These are phyloP conservation scores for Monosporozyma siamensis DNA, from an alignment of 805 yeast genomes.

Conservation along the genomic window DNA sequence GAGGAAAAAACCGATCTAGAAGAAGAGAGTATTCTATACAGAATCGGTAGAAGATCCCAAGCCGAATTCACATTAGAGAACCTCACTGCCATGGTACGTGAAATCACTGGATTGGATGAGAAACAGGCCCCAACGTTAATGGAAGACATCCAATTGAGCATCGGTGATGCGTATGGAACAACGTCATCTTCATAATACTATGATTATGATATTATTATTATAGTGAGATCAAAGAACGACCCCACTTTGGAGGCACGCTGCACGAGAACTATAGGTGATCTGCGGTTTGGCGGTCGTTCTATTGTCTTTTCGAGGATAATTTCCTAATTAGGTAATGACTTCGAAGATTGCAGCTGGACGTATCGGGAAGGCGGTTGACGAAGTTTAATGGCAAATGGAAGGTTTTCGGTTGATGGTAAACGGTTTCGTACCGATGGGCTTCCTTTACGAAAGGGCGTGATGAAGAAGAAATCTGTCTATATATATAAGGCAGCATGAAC, in stretches of 20 bases:
- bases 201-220: no score
- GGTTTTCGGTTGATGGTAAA: no score
- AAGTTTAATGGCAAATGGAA: no score
- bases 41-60: constrained; percentile 24
- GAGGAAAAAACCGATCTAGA: constrained; percentile 21
- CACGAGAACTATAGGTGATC: not conserved
- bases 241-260: not conserved
- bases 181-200: no score
- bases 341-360: not conserved
- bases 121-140: constrained; percentile 12
- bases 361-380: not conserved
- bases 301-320: no score
- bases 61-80: constrained; percentile 20
- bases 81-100: constrained; percentile 13
- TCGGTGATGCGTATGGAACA: constrained; percentile 21
- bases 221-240: not conserved
- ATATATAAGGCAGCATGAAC: no score
- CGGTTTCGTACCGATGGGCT: no score
- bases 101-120: constrained; percentile 13
- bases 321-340: no score
- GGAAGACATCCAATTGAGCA: constrained; percentile 15
- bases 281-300: no score
- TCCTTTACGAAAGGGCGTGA: no score
- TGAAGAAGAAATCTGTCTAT: no score
- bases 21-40: constrained; percentile 16